Conservation (phyloP, 371 early-diverging fungal genomes). For the Syncephalastrum contaminatum region DNA sequence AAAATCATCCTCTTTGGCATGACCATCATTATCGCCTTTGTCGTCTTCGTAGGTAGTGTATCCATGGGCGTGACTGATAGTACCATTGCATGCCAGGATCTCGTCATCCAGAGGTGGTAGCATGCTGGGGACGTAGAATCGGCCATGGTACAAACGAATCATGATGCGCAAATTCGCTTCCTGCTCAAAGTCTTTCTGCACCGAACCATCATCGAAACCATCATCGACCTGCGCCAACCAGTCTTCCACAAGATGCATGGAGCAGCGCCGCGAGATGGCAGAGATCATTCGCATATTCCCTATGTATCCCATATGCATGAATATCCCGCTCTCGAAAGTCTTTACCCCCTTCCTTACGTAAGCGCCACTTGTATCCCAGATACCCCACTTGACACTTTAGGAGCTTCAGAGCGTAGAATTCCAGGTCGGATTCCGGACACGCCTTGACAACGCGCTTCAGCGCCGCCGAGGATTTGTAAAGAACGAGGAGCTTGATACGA, state of each 20-base stretch:
- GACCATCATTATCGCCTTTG: constrained; percentile 4
- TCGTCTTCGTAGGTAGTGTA: constrained; percentile 23
- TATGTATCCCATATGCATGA: too few relatives aligned
- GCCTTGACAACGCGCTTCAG: constrained; percentile 74
- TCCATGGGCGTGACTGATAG: too few relatives aligned
- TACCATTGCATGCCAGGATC: too few relatives aligned
- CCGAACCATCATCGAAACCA: constrained; percentile 60
- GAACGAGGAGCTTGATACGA: too few relatives aligned
- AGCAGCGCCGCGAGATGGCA: constrained; percentile 67
- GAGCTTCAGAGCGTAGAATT: constrained; percentile 74
- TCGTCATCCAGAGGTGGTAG: constrained; percentile 17
- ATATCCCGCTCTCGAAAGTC: neutral
- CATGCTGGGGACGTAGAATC: constrained; percentile 49
- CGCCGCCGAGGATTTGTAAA: constrained; percentile 16
- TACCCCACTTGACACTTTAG: constrained; percentile 77
- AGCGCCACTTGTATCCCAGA: constrained; percentile 83
- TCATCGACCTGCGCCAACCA: constrained; percentile 67
- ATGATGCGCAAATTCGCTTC: constrained; percentile 64
- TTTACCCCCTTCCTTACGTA: constrained; percentile 43
- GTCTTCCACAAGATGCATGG: constrained; percentile 67
- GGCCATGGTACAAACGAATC: constrained; percentile 62
- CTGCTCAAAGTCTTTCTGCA: constrained; percentile 67
- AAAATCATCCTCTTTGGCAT: too few relatives aligned
- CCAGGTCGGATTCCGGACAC: constrained; percentile 55
- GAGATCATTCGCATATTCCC: constrained; percentile 79